Conservation (phyloP, 2,329 filamentous ascomycete species). For the Xylariaceae sp. region DNA sequence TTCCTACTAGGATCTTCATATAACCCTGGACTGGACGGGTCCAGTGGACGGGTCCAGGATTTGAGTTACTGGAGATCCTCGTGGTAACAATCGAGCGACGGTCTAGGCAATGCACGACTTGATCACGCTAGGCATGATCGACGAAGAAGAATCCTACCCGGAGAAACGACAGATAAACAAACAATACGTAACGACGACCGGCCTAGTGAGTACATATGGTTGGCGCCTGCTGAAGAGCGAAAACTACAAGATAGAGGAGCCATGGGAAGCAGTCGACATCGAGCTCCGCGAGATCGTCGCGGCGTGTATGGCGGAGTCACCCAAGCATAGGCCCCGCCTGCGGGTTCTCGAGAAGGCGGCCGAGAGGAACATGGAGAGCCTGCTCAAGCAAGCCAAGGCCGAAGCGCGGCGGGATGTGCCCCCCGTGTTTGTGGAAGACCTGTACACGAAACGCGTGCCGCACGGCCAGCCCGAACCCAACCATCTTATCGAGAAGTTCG, state of each 20-base stretch:
- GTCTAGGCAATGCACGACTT: conserved; percentile 15
- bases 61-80: neutral
- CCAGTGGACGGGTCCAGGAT: too few species aligned
- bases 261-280: neutral
- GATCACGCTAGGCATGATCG: neutral
- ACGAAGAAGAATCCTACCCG: neutral
- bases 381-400: neutral
- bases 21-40: too few species aligned
- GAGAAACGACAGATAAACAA: neutral
- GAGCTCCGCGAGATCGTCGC: conserved; percentile 6
- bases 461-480: neutral
- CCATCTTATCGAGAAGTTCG: neutral
- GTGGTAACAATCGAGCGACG: neutral
- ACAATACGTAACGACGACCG: neutral
- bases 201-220: neutral
- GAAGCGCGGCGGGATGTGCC: neutral
- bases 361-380: fast-evolving
- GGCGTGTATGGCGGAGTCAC: neutral
- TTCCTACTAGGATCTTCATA: neutral
- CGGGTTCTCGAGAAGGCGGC: neutral
- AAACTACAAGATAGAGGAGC: neutral
- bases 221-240: conserved; percentile 1
- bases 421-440: neutral
- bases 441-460: neutral
- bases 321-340: neutral